Base-by-base conservation (phyloP, 2,329 filamentous ascomycete genomes). In the Tolypocladium ovalisporum region DNA sequence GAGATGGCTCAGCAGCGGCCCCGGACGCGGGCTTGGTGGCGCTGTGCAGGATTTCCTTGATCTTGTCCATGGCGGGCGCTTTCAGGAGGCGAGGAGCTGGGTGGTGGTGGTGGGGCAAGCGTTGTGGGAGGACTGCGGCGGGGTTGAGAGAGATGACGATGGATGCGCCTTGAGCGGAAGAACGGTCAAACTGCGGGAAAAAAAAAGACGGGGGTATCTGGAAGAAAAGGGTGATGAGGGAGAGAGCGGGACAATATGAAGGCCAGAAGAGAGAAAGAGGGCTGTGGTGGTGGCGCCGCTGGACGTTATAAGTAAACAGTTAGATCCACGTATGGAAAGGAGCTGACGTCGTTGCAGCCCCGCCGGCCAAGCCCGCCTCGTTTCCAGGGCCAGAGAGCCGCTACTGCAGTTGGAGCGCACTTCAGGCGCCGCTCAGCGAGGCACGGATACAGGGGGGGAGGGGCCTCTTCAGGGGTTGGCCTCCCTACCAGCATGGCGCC, bases 1-100 rank as follows among this genome's bases (percentile, higher is more conserved):
- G 72, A 40, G 82, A 81, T 59, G 89, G 86, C 64, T 81, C 77
- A 49, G 73, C 68, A 51, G 73, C 71, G 34, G 75, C 67, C 49
- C 66, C 66, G 53, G 61, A 56, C 51, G 53, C 47, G 63, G 62
- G 61, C 63, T 67, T 67, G 63, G 65, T 63, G 63, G 70, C 70
- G 51, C 74, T 65, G 66, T 72, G 65, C 57, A 77, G 68, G 35
- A 68, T 64, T 59, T 75, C 66, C 71, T 76, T 78, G 68, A 78
- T 68, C 61, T 71, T 66, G 58, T 76, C 71, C 74, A 77, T 79
- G 67, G 42, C 54, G 49, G 19, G 57, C n/a, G 36, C 57, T 49
- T 42, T 58, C 58, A 42, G 47, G 55, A 58, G 56, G 59, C 58
- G 63, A 58, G n/a, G n/a, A 60, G 59, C 60, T 62, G 61, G 15